A percentile compares a stretch with the other conserved stretches of the same genome.
Conservation (phyloP, 2,329 filamentous ascomycete species). For the Aspergillus cejpii region DNA sequence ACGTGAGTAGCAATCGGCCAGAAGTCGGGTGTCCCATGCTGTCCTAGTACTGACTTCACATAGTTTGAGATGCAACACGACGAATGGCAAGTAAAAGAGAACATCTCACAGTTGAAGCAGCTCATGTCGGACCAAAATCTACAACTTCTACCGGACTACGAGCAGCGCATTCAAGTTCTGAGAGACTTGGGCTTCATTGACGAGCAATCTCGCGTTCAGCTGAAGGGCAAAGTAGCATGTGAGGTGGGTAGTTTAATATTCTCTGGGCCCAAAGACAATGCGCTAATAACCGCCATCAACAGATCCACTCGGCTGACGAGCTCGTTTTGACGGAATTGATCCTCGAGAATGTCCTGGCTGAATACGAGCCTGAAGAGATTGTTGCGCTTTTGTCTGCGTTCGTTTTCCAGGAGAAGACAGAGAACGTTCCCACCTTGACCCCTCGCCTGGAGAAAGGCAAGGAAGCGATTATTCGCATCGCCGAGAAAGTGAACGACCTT, state of each 20-base stretch:
- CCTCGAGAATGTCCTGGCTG: slow-evolving; percentile 89
- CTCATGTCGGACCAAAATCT: slow-evolving; percentile 94
- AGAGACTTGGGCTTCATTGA: slow-evolving; percentile 92
- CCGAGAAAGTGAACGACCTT: slow-evolving; percentile 83
- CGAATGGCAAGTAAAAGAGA: slow-evolving; percentile 92
- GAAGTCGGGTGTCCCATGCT: not conserved
- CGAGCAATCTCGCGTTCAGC: slow-evolving; percentile 73
- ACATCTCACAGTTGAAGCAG: slow-evolving; percentile 78
- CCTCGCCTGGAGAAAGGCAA: slow-evolving; percentile 74
- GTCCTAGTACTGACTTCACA: slow-evolving; percentile 16
- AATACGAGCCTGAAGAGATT: slow-evolving; percentile 94
- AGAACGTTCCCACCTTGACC: slow-evolving; percentile 70
- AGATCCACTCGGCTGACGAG: slow-evolving; percentile 92
- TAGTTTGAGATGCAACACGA: slow-evolving; percentile 94
- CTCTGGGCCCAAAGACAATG: not conserved
- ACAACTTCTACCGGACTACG: slow-evolving; percentile 90
- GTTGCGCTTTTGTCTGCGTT: slow-evolving; percentile 89
- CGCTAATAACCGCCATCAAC: slow-evolving; percentile 7
- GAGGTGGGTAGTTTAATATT: slow-evolving; percentile 48
- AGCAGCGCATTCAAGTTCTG: slow-evolving; percentile 86
- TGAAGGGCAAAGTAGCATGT: slow-evolving; percentile 97
- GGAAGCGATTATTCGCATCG: slow-evolving; percentile 79
- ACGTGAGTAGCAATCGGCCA: slow-evolving; percentile 54
- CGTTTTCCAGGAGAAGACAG: slow-evolving; percentile 96
- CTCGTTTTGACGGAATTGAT: slow-evolving; percentile 93